Conservation (phyloP, 495 filamentous ascomycete species). For the Penicillium fimorum region DNA sequence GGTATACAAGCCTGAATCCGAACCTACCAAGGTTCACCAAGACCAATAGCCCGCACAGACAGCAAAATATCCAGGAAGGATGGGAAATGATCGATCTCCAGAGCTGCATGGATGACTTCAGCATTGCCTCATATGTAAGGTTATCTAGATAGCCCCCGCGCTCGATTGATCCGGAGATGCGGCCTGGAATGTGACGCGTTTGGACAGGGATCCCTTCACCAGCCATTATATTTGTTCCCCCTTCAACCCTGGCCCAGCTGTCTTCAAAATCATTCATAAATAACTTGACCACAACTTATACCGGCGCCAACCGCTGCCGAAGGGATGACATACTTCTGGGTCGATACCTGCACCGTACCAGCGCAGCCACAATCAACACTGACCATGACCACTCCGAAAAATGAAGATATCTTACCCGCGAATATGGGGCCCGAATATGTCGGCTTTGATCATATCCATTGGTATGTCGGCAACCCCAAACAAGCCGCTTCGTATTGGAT, state of each 20-base stretch:
- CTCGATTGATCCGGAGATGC: slow-evolving; percentile 2
- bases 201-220: slow-evolving; percentile 4
- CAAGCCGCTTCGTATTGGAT: slow-evolving; percentile 79
- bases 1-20: slow-evolving; percentile 2
- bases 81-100: neutral
- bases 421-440: slow-evolving; percentile 48
- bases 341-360: neutral
- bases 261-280: slow-evolving; percentile 4
- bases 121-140: slow-evolving; percentile 8
- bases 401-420: slow-evolving; percentile 24
- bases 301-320: neutral
- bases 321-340: neutral
- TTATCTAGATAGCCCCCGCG: slow-evolving; percentile 2
- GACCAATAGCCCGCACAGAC: neutral
- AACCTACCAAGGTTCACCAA: slow-evolving; percentile 1
- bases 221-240: neutral
- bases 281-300: slow-evolving; percentile 1
- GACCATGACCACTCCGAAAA: slow-evolving; percentile 16
- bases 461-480: slow-evolving; percentile 87
- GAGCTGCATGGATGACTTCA: slow-evolving; percentile 11
- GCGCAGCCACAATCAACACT: neutral
- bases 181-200: slow-evolving; percentile 17
- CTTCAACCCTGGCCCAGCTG: neutral
- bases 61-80: neutral
- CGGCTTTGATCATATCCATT: slow-evolving; percentile 77